Conservation (phyloP, 495 filamentous ascomycete species). For the Aspergillus baeticus region DNA sequence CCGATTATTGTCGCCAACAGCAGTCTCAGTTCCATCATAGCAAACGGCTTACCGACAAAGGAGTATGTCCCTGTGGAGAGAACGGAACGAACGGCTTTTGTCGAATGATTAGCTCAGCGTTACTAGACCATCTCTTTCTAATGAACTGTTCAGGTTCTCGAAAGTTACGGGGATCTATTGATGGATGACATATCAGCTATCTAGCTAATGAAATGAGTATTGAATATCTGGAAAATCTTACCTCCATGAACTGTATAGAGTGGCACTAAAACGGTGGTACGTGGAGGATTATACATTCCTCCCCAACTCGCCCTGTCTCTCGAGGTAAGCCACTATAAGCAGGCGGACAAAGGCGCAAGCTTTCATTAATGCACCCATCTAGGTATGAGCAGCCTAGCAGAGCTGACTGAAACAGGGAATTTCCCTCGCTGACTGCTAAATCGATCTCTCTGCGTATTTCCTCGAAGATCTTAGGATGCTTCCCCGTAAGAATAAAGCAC, state of each 20-base stretch:
- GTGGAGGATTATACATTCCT: slow-evolving; percentile 12
- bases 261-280: slow-evolving; percentile 9
- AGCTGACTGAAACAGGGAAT: not conserved
- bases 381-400: slow-evolving; percentile 8
- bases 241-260: slow-evolving; percentile 15
- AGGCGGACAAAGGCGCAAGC: slow-evolving; percentile 10
- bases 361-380: slow-evolving; percentile 14
- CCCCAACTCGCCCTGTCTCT: slow-evolving; percentile 11
- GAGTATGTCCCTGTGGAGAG: slow-evolving; percentile 22
- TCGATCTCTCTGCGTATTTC: slow-evolving; percentile 14
- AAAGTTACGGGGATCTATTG: slow-evolving; percentile 20
- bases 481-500: slow-evolving; percentile 10
- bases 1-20: slow-evolving; percentile 27
- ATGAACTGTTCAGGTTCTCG: slow-evolving; percentile 26
- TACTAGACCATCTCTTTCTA: slow-evolving; percentile 33
- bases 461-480: slow-evolving; percentile 9
- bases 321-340: slow-evolving; percentile 13
- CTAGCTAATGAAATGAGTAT: not conserved
- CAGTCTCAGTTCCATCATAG: slow-evolving; percentile 34
- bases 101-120: slow-evolving; percentile 27
- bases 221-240: not conserved
- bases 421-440: not conserved
- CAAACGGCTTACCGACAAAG: slow-evolving; percentile 32
- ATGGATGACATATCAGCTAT: not conserved
- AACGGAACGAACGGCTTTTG: slow-evolving; percentile 32